Conservation (phyloP, 1,139 yeast genomes). For the Pneumocystis jirovecii region DNA sequence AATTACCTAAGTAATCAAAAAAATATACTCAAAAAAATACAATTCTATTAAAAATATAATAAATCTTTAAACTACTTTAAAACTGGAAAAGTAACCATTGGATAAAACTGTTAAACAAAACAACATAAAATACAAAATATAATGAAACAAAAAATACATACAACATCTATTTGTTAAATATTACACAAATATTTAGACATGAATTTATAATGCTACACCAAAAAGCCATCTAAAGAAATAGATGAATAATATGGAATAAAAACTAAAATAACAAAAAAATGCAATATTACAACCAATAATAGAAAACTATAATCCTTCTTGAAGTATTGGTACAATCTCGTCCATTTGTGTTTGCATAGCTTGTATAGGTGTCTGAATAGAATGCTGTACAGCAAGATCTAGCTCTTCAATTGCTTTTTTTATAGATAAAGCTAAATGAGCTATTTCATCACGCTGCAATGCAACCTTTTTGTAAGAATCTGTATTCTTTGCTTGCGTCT, state of each 20-base stretch:
- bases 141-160: not conserved
- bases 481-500: not conserved
- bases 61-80: not conserved
- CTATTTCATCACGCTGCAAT: not conserved
- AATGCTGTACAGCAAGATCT: not conserved
- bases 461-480: not conserved
- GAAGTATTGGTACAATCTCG: not conserved
- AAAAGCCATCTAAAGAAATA: not conserved
- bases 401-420: not conserved
- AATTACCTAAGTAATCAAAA: not conserved
- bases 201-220: not conserved
- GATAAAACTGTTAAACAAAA: not conserved
- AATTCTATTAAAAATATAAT: not conserved
- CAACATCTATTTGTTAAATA: not conserved
- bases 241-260: not conserved
- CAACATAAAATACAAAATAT: not conserved
- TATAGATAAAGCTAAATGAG: not conserved
- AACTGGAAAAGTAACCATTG: not conserved
- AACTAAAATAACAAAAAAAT: not conserved
- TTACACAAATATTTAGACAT: not conserved
- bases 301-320: not conserved
- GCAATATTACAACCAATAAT: not conserved
- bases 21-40: not conserved
- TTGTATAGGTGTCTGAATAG: not conserved
- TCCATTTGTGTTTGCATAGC: not conserved